These are phyloP conservation scores for Hibiscus mutabilis DNA, from an alignment of 345 rosid genomes.

Conservation along the genomic window DNA sequence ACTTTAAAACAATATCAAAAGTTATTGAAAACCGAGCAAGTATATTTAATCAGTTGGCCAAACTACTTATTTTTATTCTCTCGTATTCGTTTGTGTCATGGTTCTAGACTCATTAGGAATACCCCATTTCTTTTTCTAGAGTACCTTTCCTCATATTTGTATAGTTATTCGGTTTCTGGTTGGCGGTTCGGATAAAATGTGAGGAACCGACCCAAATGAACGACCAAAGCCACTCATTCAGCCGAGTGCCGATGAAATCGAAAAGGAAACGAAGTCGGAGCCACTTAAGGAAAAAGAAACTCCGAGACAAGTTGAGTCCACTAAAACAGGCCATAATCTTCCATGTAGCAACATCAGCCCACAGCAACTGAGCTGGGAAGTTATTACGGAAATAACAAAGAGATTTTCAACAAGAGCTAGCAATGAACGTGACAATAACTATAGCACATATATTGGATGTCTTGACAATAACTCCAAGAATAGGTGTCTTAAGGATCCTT, in stretches of 20 bases:
- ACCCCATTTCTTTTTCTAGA: too few relatives aligned
- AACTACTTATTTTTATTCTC: too few relatives aligned
- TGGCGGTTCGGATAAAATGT: neutral
- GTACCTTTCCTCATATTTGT: too few relatives aligned
- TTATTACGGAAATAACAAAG: constrained; percentile 21
- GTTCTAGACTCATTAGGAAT: too few relatives aligned
- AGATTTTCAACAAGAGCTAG: constrained; percentile 16
- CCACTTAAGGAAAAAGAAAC: neutral
- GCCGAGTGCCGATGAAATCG: constrained; percentile 1
- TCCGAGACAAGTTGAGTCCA: neutral
- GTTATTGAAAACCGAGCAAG: too few relatives aligned
- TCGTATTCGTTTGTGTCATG: too few relatives aligned
- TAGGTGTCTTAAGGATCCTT: constrained; percentile 17
- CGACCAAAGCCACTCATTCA: neutral
- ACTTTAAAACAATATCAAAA: too few relatives aligned
- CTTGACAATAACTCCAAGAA: neutral
- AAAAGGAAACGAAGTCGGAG: neutral
- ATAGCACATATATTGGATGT: constrained; percentile 15
- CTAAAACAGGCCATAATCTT: neutral
- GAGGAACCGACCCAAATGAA: neutral
- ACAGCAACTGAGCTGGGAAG: constrained; percentile 31
- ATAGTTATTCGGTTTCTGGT: too few relatives aligned
- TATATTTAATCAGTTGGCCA: too few relatives aligned
- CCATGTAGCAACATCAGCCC: constrained; percentile 8
- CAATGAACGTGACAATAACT: constrained; percentile 6